Evolutionary conservation across 768 basidiomycete species (phyloP).

Genomic region (Tricholoma sp.): DNA sequence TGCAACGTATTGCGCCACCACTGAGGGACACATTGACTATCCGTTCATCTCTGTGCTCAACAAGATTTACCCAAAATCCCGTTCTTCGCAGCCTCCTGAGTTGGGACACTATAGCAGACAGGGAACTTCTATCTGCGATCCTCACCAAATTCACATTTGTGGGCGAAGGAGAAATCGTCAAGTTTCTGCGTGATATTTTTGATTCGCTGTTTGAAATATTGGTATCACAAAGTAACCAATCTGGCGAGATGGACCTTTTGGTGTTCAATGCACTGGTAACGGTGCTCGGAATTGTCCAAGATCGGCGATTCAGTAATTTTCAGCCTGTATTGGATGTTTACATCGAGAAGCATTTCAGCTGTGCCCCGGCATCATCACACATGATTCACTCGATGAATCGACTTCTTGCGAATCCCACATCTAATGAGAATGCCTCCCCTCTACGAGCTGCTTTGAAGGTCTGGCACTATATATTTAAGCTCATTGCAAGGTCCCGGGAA

Average conservation of each 20-base stretch:
- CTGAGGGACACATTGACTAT: conserved; percentile 75
- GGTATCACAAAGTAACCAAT: conserved; percentile 64
- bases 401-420: conserved; percentile 68
- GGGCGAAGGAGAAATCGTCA: conserved; percentile 91
- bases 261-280: conserved; percentile 91
- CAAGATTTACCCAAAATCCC: conserved; percentile 85
- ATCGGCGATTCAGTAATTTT: conserved; percentile 94
- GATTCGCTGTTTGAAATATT: conserved; percentile 91
- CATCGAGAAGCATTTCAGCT: conserved; percentile 85
- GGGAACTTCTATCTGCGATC: conserved; percentile 62
- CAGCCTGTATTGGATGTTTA: conserved; percentile 91
- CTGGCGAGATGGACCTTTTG: conserved; percentile 75
- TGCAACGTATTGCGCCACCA: conserved; percentile 62
- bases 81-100: conserved; percentile 74
- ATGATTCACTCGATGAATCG: conserved; percentile 87
- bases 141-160: conserved; percentile 88
- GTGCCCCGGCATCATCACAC: conserved; percentile 73
- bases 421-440: conserved; percentile 66
- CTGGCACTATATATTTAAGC: conserved; percentile 95
- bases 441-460: conserved; percentile 91
- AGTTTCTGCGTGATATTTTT: conserved; percentile 87
- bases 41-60: conserved; percentile 89
- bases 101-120: conserved; percentile 71
- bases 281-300: conserved; percentile 88
- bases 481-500: conserved; percentile 86